Evolutionary conservation across 164 flowering plant species (phyloP), one percentile per base, ranked within the genome.

Genomic region (Vitis rotundifolia): DNA sequence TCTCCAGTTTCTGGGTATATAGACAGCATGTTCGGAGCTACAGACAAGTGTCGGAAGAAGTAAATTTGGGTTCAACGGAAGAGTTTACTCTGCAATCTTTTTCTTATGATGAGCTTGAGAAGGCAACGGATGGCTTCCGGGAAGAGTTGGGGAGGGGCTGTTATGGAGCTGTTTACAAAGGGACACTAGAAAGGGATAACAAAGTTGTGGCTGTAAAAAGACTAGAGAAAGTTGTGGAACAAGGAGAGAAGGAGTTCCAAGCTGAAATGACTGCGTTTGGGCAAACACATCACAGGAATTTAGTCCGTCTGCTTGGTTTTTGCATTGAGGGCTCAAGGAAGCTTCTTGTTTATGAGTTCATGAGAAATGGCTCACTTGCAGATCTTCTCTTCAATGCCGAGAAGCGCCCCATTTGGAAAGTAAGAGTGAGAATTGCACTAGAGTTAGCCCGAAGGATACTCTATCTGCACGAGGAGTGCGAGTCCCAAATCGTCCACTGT

Each of bases 1-100:
- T 74, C 11, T 71, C 48, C 7, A 54, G 62, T 28, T 68, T 53
- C 14, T 22, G 53, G 3, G n/a, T 68, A 0, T 71, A 67, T 69
- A 62, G 11, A 10, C 48, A 14, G 11, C 51, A 22, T 22, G 60
- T 37, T 7, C 11, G 1, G 6, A 37, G 13, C 26, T 61, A 73
- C 4, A 53, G 60, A 66, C 19, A 15, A 48, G 3, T 61, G 11
- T 19, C 11, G 9, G 51, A 48, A 53, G 53, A 14, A 49, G 26
- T 7, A 50, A 49, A 55, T 22, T 22, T 22, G 2, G 26, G 26
- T 22, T 22, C 26, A 22, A 22, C 26, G 58, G 58, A 15, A 2
- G 58, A 2, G n/a, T 15, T 55, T n/a, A 9, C 16, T 55, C 58
- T 15, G 16, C 58, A 9, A 16, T 15, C 58, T 1, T 55, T 13